A percentile compares a stretch with the other conserved stretches of the same genome.
Evolutionary conservation across 2,329 filamentous ascomycete genomes (phyloP).

Genomic region (Sclerotinia spermophila): DNA sequence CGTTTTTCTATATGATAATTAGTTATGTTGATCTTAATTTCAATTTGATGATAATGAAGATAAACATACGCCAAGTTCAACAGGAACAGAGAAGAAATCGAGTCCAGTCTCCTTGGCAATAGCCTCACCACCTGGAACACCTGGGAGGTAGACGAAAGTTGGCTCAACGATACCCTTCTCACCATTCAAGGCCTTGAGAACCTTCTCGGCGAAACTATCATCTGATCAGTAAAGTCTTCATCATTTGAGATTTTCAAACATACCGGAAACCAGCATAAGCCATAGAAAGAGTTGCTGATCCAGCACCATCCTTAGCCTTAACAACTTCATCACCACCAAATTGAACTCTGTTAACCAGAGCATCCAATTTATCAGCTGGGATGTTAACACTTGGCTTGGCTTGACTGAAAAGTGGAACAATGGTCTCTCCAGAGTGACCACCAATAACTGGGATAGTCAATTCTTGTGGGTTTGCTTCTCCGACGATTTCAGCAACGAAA

Average conservation of each 20-base stretch:
- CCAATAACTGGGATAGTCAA: constrained; percentile 88
- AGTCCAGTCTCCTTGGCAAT: constrained; percentile 78
- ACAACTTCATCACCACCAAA: constrained; percentile 99
- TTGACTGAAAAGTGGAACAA: constrained; percentile 96
- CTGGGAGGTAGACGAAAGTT: constrained; percentile 91
- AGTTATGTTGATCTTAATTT: constrained; percentile 74
- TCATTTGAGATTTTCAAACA: constrained; percentile 26
- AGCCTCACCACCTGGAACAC: constrained; percentile 80
- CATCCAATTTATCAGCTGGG: constrained; percentile 43
- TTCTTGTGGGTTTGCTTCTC: constrained; percentile 21
- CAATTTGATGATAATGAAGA: constrained; percentile 48
- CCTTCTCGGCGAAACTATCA: constrained; percentile 82
- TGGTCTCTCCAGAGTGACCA: constrained; percentile 96
- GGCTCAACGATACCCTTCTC: constrained; percentile 93
- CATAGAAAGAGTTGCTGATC: constrained; percentile 97
- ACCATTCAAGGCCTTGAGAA: constrained; percentile 89
- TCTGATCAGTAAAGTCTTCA: constrained; percentile 19
- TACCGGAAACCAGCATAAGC: constrained; percentile 96
- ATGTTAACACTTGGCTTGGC: constrained; percentile 75
- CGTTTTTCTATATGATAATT: constrained; percentile 72
- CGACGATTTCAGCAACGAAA: constrained; percentile 76
- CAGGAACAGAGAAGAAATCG: constrained; percentile 94
- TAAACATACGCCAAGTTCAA: constrained; percentile 89
- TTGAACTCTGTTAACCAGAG: constrained; percentile 89
- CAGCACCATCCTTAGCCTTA: constrained; percentile 96